Evolutionary conservation across 2,329 filamentous ascomycete species (phyloP).

Genomic region (Pestalotiopsis sp.): DNA sequence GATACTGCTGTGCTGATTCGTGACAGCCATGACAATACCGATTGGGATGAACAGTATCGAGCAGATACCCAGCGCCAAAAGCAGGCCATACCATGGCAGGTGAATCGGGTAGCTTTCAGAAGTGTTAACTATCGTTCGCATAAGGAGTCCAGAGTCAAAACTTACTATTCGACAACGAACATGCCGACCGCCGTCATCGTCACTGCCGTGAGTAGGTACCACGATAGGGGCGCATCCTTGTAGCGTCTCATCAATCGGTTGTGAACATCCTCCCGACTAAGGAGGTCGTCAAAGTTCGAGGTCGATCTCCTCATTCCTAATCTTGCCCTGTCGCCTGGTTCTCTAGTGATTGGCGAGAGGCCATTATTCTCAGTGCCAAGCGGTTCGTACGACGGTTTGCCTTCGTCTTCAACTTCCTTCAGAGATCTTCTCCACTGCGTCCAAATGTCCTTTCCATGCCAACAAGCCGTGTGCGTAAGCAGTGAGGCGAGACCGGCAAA

Average conservation of each 20-base stretch:
- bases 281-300: slow-evolving; percentile 53
- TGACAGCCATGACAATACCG: slow-evolving; percentile 91
- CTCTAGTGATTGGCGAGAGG: slow-evolving; percentile 22
- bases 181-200: slow-evolving; percentile 79
- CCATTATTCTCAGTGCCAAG: slow-evolving; percentile 33
- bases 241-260: slow-evolving; percentile 83
- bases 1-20: slow-evolving; percentile 85
- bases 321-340: slow-evolving; percentile 11
- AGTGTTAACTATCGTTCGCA: slow-evolving; percentile 16
- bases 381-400: slow-evolving; percentile 55
- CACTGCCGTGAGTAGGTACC: slow-evolving; percentile 78
- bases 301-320: slow-evolving; percentile 31
- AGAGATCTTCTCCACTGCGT: slow-evolving; percentile 73
- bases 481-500: slow-evolving; percentile 82
- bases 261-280: slow-evolving; percentile 79
- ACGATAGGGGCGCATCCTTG: slow-evolving; percentile 77
- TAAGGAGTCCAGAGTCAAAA: slow-evolving; percentile 20
- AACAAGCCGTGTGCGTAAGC: slow-evolving; percentile 79
- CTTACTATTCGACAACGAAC: slow-evolving; percentile 82
- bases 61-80: slow-evolving; percentile 78
- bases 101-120: slow-evolving; percentile 73
- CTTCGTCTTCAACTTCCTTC: slow-evolving; percentile 59
- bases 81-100: slow-evolving; percentile 83
- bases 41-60: slow-evolving; percentile 86
- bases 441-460: slow-evolving; percentile 84